phyloP scores from a whole-genome alignment of 768 basidiomycete species.

The Neoboletus subvelutipes region DNA sequence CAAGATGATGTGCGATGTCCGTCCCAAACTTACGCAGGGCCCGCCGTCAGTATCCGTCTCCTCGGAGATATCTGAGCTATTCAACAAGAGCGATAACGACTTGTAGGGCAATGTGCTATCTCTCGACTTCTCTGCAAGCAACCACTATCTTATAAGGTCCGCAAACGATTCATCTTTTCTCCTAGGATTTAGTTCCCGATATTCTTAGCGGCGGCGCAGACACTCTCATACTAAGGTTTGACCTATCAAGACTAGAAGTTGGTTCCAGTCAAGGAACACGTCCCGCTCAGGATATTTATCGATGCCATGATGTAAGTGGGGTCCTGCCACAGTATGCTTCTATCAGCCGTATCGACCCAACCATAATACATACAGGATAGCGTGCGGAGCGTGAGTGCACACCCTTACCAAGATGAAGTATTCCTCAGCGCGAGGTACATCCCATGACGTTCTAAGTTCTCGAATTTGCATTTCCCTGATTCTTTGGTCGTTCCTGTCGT shows the following conservation, averaged over 20 bases:
- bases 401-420: constrained; percentile 65
- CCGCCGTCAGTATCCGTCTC: constrained; percentile 31
- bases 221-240: constrained; percentile 51
- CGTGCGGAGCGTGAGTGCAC: constrained; percentile 63
- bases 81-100: constrained; percentile 18
- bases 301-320: constrained; percentile 32
- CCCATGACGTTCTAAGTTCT: constrained; percentile 12
- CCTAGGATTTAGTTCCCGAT: constrained; percentile 6
- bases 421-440: constrained; percentile 68
- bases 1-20: constrained; percentile 52
- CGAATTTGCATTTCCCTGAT: constrained; percentile 14
- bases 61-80: constrained; percentile 26
- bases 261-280: constrained; percentile 7
- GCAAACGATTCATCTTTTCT: constrained; percentile 30
- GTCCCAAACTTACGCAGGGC: constrained; percentile 45
- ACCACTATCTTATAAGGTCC: constrained; percentile 64
- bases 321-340: constrained; percentile 11
- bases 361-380: constrained; percentile 48
- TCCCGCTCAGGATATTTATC: constrained; percentile 28
- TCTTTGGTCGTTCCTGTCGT: constrained; percentile 18
- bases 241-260: constrained; percentile 40
- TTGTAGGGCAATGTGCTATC: constrained; percentile 67
- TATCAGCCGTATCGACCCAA: constrained; percentile 20
- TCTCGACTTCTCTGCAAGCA: constrained; percentile 67
- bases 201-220: constrained; percentile 55